Evolutionary conservation across 768 basidiomycete genomes (phyloP).

Genomic region (Coprinellus aureogranulatus): DNA sequence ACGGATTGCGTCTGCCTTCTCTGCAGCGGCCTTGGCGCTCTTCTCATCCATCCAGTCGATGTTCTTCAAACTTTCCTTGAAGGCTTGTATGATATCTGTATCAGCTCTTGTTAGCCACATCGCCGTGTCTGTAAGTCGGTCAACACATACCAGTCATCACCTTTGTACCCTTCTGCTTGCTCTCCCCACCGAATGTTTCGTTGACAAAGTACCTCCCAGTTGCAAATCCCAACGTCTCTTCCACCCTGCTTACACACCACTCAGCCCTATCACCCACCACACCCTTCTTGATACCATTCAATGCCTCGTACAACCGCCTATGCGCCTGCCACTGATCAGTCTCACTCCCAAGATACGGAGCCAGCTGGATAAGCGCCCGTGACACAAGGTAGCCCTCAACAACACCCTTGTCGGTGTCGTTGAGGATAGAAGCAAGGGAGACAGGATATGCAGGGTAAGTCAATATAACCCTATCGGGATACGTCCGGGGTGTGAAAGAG

Average conservation of each 20-base stretch:
- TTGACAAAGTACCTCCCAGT: slow-evolving; percentile 88
- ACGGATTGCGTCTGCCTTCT: slow-evolving; percentile 82
- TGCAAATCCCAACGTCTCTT: slow-evolving; percentile 80
- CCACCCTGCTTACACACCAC: slow-evolving; percentile 73
- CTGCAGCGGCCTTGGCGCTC: slow-evolving; percentile 76
- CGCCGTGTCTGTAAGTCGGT: neutral
- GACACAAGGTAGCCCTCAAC: slow-evolving; percentile 85
- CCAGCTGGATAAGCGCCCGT: slow-evolving; percentile 67
- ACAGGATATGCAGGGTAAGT: slow-evolving; percentile 76
- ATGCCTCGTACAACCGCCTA: slow-evolving; percentile 63
- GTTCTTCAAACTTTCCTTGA: slow-evolving; percentile 69
- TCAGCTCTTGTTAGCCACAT: slow-evolving; percentile 1
- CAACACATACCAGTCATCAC: slow-evolving; percentile 66
- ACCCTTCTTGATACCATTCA: slow-evolving; percentile 86
- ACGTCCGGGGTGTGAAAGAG: slow-evolving; percentile 73
- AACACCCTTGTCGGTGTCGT: slow-evolving; percentile 62
- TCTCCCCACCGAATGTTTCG: slow-evolving; percentile 74
- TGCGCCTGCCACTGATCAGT: slow-evolving; percentile 81
- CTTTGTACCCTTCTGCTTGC: slow-evolving; percentile 74
- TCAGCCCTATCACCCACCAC: slow-evolving; percentile 80
- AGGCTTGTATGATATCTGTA: slow-evolving; percentile 68
- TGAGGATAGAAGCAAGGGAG: slow-evolving; percentile 67
- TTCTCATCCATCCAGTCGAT: slow-evolving; percentile 91
- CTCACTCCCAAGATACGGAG: slow-evolving; percentile 67
- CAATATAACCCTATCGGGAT: slow-evolving; percentile 74